Conservation (phyloP, 768 basidiomycete species). For the Inosperma sp. region DNA sequence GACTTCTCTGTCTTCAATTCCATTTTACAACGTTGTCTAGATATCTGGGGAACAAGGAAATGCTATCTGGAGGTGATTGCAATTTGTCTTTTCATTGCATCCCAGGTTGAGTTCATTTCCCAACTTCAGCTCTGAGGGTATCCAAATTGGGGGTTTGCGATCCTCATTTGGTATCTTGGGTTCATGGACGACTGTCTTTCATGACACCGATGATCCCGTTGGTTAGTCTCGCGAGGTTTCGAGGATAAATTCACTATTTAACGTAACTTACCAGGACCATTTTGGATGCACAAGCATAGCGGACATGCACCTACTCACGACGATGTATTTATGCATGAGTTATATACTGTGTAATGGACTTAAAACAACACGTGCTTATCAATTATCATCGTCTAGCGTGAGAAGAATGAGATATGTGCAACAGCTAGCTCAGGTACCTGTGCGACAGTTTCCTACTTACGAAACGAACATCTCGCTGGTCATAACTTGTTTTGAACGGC, state of each 20-base stretch:
- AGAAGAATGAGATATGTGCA: not conserved
- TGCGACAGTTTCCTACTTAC: not conserved
- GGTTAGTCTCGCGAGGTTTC: constrained; percentile 26
- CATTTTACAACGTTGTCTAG: constrained; percentile 25
- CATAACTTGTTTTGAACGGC: constrained; percentile 1
- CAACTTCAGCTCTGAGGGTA: constrained; percentile 49
- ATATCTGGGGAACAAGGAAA: constrained; percentile 48
- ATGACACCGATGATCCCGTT: constrained; percentile 42
- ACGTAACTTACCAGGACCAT: constrained; percentile 28
- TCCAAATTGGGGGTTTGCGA: constrained; percentile 57
- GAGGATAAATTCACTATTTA: not conserved
- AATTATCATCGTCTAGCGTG: too few relatives aligned
- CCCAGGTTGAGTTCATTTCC: not conserved
- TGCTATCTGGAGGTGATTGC: constrained; percentile 50
- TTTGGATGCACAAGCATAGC: constrained; percentile 31
- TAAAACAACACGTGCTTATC: too few relatives aligned
- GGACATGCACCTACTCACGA: too few relatives aligned
- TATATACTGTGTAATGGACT: too few relatives aligned
- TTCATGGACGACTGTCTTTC: constrained; percentile 43
- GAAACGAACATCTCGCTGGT: not conserved
- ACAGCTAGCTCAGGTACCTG: not conserved
- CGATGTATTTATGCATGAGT: too few relatives aligned
- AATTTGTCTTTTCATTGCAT: constrained; percentile 13
- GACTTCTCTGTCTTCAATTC: not conserved
- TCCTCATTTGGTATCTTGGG: constrained; percentile 59